Percentiles rank a stretch among this genome's conserved stretches.
phyloP scores from a whole-genome alignment of 2,329 filamentous ascomycete species.

The Pseudogymnoascus sp. region DNA sequence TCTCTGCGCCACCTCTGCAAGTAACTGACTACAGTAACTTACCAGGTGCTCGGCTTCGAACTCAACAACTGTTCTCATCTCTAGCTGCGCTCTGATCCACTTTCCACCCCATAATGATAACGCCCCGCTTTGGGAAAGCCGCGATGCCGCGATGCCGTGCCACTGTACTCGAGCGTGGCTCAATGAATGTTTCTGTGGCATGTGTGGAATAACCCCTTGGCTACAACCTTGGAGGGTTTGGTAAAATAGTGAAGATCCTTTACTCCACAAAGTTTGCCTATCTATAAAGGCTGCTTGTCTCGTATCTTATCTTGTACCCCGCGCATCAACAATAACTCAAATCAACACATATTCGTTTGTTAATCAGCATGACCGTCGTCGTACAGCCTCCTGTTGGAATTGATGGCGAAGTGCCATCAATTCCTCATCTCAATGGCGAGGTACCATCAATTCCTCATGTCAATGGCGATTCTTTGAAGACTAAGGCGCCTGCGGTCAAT shows the following conservation, averaged over 20 bases:
- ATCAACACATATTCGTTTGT: not conserved
- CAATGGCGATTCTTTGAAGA: not conserved
- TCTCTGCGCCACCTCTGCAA: not conserved
- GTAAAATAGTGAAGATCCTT: not conserved
- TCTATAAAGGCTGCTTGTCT: not conserved
- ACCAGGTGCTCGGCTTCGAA: not conserved
- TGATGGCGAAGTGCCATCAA: not conserved
- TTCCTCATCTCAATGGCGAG: not conserved
- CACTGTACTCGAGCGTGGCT: not conserved
- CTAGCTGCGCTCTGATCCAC: not conserved
- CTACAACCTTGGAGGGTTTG: not conserved
- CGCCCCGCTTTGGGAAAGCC: not conserved
- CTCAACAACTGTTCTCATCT: not conserved
- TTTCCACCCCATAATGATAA: not conserved
- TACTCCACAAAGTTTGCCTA: not conserved
- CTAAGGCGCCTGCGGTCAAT: not conserved
- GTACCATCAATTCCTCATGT: not conserved
- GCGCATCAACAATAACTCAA: not conserved
- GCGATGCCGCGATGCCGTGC: not conserved
- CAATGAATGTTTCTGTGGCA: not conserved
- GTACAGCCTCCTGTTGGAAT: not conserved
- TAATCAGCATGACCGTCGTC: not conserved
- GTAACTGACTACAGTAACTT: not conserved
- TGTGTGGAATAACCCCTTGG: not conserved
- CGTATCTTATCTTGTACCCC: conserved; percentile 3